Evolutionary conservation across 768 basidiomycete species (phyloP), one percentile per base, ranked within the genome.

Genomic region (Rhodotorula sphaerocarpa): DNA sequence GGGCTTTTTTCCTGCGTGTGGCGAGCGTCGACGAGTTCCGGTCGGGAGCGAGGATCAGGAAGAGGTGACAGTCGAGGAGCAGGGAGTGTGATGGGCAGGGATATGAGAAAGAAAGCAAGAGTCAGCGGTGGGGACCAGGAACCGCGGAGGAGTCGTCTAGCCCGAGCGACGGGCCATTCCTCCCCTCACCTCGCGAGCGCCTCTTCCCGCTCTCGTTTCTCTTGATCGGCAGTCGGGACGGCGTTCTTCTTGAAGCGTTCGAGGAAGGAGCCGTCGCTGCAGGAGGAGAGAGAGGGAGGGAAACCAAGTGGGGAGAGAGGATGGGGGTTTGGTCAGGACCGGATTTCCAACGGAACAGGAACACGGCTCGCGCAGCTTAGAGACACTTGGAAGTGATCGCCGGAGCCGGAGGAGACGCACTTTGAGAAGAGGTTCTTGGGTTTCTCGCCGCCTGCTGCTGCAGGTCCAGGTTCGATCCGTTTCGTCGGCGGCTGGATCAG

Each of bases 241-340:
- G 31, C n/a, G 33, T 45, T 51, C 28, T 59, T 66, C 53, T 61
- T 58, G 52, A 67, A 60, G 7, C 61, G 50, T 16, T 57, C 45
- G 12, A 67, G 56, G 59, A 67, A 67, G 2, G 58, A 60, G 39
- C 66, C 66, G 42, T 67, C 66, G 39, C 61, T 60, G 55, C 48
- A 48, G 18, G 42, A 7, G 9, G 47, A 10, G 23, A 20, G 15
- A 27, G 16, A 21, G 33, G 15, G 27, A 41, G 16, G 4, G 23
- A n/a, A n/a, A n/a, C n/a, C n/a, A 48, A 25, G 42, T 7, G 9
- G 47, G 16, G 23, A 20, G 15, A 27, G 16, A 21, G 33, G 15
- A 27, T 41, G 16, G 4, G 23, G 41, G 55, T 42, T 20, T 39
- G 62, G 11, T 20, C 34, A 7, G 20, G 18, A n/a, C n/a, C n/a